phyloP scores from a whole-genome alignment of 331 rosid genomes.

The Acacia pycnantha region DNA sequence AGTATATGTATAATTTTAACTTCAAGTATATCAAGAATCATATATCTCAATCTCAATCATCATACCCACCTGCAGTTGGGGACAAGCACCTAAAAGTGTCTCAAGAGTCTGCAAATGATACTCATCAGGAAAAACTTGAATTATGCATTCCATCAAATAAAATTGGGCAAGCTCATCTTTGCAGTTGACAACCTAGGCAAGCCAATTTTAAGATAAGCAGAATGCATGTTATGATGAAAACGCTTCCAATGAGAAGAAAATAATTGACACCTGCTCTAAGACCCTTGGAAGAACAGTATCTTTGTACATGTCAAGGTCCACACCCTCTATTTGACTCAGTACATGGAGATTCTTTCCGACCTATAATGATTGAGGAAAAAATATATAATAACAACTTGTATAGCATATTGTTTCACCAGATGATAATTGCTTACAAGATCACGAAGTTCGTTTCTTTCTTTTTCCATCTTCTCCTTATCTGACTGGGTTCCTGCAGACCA shows the following conservation, averaged over 20 bases:
- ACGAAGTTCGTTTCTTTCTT: conserved; percentile 93
- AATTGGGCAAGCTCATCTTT: conserved; percentile 94
- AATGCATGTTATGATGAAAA: conserved; percentile 5
- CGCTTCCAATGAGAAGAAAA: conserved; percentile 22
- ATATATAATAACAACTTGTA: conserved; percentile 27
- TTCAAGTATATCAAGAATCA: not conserved
- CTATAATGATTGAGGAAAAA: conserved; percentile 40
- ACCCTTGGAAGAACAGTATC: conserved; percentile 87
- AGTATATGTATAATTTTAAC: not conserved
- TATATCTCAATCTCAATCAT: conserved; percentile 17
- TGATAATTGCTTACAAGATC: conserved; percentile 72
- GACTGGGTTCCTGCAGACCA: conserved; percentile 96
- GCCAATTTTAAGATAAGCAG: conserved; percentile 28
- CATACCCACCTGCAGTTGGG: conserved; percentile 85
- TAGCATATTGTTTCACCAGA: conserved; percentile 32
- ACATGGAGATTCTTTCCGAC: conserved; percentile 94
- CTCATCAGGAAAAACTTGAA: conserved; percentile 97
- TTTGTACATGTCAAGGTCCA: conserved; percentile 91
- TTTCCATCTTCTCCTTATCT: conserved; percentile 78
- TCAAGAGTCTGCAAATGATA: conserved; percentile 91
- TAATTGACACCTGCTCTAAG: conserved; percentile 79
- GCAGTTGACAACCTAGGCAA: conserved; percentile 87
- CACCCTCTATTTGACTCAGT: conserved; percentile 93
- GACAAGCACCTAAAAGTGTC: conserved; percentile 80
- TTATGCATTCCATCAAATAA: conserved; percentile 96